Evolutionary conservation across 306 rosid genomes (phyloP), one percentile per base, ranked within the genome.

Genomic region (Astragalus glycyphyllos): DNA sequence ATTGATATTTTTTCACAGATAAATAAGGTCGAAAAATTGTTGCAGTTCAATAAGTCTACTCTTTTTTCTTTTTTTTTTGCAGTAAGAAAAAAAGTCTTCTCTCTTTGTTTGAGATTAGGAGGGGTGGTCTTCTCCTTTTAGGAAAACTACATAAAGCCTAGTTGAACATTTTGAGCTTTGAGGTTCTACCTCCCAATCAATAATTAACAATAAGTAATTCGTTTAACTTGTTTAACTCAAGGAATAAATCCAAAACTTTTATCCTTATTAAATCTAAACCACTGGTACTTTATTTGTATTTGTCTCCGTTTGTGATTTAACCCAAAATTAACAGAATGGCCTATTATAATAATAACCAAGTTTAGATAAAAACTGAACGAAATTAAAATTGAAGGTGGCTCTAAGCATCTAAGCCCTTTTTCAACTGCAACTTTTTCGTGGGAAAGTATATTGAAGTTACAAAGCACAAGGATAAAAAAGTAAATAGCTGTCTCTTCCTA

Each of bases 381-480:
- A 10, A 61, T 40, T 17, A 61, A 61, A 41, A 10, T 17, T 16
- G 16, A 61, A 61, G 34, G 32, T 7, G 26, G 69, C 42, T 45
- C 11, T 44, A 45, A 10, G 16, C 48, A 15, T 13, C 38, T 35
- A 12, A 17, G 32, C 48, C 8, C 8, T 7, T 38, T 38, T 38
- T 23, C 35, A 61, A 40, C 10, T 7, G 5, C 5, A 61, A 7
- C 4, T n/a, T 0, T 42, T 61, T 42, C 11, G 4, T 17, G 11
- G 35, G 9, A 48, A 20, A 68, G 58, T 48, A 60, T 9, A 57
- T 44, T 58, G 4, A 59, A 13, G 16, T 23, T 31, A 26, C 20
- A 82, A 49, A 72, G 59, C 54, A 55, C 38, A 11, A 71, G 68
- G 11, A 75, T 59, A 57, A 29, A 66, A 72, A 77, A 82, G 37